Evolutionary conservation across 2,329 filamentous ascomycete genomes (phyloP).

Genomic region (Alternaria infectoria): DNA sequence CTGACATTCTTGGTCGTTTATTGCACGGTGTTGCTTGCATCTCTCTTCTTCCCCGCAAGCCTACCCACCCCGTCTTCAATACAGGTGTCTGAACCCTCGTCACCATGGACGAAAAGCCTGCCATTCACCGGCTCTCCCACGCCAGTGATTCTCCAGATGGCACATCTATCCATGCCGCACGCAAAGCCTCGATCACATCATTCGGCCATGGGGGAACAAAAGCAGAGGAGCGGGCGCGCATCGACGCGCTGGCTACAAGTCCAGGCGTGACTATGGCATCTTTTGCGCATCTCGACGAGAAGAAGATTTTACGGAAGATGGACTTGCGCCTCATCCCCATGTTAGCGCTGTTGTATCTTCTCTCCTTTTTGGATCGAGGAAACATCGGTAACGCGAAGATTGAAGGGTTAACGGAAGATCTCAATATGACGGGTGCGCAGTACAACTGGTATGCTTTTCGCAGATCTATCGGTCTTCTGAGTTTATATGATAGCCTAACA

Average conservation of each 20-base stretch:
- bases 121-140: not conserved
- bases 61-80: no score
- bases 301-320: constrained; percentile 51
- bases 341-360: constrained; percentile 48
- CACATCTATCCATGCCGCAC: not conserved
- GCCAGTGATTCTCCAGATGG: not conserved
- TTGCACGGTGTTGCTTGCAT: not conserved
- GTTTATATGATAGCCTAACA: not conserved
- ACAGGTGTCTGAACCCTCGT: not conserved
- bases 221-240: constrained; percentile 9
- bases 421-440: constrained; percentile 57
- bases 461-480: not conserved
- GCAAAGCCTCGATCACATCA: constrained; percentile 6
- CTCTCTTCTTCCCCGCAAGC: not conserved
- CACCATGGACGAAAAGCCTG: not conserved
- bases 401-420: constrained; percentile 38
- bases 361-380: constrained; percentile 45
- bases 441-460: constrained; percentile 59
- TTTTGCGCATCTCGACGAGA: constrained; percentile 49
- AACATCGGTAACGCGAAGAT: constrained; percentile 54
- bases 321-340: constrained; percentile 49
- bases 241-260: constrained; percentile 10
- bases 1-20: not conserved
- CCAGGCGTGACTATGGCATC: constrained; percentile 34
- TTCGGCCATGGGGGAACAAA: constrained; percentile 8